Evolutionary conservation across 331 rosid genomes (phyloP).

Genomic region (Malus hybrid): DNA sequence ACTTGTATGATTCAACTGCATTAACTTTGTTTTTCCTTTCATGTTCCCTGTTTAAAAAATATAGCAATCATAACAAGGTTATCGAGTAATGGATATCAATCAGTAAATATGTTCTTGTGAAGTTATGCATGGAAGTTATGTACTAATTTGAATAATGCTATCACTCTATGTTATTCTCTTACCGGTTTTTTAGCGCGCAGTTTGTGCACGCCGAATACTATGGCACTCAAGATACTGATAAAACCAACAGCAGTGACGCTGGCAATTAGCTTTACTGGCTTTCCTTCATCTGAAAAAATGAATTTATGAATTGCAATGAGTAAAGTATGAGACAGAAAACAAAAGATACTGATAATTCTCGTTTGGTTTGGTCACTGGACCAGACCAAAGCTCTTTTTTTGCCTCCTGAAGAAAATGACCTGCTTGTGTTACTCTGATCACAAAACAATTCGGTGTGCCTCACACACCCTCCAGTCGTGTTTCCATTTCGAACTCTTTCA

Average conservation of each 20-base stretch:
- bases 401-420: background rate
- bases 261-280: conserved; percentile 1
- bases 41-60: too few relatives aligned
- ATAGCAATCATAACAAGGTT: too few relatives aligned
- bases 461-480: conserved; percentile 13
- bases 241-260: background rate
- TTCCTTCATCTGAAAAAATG: background rate
- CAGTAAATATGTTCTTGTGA: background rate
- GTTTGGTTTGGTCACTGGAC: too few relatives aligned
- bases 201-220: background rate
- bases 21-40: too few relatives aligned
- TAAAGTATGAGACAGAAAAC: background rate
- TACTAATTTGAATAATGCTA: too few relatives aligned
- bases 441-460: background rate
- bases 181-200: background rate
- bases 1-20: too few relatives aligned
- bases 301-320: background rate
- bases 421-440: background rate
- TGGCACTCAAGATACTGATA: background rate
- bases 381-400: background rate
- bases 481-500: conserved; percentile 14
- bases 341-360: background rate
- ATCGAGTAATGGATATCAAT: too few relatives aligned
- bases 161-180: background rate
- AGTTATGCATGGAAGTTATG: too few relatives aligned